These are phyloP conservation scores for Lactuca saligna DNA, from an alignment of 129 eudicot genomes.

Conservation along the genomic window DNA sequence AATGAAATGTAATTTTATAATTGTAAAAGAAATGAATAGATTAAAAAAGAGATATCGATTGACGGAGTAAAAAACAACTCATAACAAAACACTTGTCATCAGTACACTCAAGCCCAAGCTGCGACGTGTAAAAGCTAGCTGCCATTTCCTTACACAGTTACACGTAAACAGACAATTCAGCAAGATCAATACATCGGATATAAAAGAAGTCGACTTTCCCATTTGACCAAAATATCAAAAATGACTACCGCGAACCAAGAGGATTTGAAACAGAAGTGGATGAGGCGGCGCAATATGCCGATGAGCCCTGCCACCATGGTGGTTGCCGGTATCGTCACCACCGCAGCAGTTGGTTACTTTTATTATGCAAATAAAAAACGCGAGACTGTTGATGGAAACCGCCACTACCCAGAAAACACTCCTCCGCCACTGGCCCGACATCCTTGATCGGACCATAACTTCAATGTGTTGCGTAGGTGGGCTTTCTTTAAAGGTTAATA, in stretches of 20 bases:
- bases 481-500: not conserved
- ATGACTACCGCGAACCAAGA: conserved; percentile 32
- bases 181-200: not conserved
- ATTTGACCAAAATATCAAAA: not conserved
- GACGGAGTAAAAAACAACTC: no score
- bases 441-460: conserved; percentile 9
- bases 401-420: conserved; percentile 31
- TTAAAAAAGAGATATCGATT: no score
- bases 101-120: not conserved
- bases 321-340: conserved; percentile 28
- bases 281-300: conserved; percentile 28
- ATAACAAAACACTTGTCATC: conserved; percentile 17
- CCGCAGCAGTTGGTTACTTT: conserved; percentile 25
- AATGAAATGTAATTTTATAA: no score
- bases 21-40: no score
- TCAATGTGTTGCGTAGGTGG: not conserved
- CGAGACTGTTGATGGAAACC: conserved; percentile 20
- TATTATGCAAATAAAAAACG: conserved; percentile 29
- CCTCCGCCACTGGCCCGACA: conserved; percentile 35
- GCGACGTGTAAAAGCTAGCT: conserved; percentile 14
- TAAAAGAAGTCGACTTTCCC: not conserved
- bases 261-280: conserved; percentile 31
- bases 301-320: conserved; percentile 42
- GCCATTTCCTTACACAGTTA: conserved; percentile 16
- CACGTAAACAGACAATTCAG: not conserved